Conservation (phyloP, 140 eudicot species). For the Erigeron philadelphicus region DNA sequence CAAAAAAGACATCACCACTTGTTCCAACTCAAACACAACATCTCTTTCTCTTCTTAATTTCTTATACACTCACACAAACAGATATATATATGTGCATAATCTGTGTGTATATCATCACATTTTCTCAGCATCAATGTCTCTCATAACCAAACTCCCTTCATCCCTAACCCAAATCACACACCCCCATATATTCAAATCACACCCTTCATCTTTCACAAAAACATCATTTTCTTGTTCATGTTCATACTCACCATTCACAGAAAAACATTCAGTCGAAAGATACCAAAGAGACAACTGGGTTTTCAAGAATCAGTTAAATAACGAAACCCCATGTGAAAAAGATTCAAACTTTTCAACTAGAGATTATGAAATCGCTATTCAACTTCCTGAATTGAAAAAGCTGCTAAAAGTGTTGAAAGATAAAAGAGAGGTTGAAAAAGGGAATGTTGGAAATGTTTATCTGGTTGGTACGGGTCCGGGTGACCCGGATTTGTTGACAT, state of each 20-base stretch:
- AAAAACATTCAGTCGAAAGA: slow-evolving; percentile 60
- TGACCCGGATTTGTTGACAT: slow-evolving; percentile 80
- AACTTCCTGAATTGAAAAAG: slow-evolving; percentile 80
- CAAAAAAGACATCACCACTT: too few relatives aligned
- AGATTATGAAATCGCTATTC: slow-evolving; percentile 80
- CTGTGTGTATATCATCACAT: background rate
- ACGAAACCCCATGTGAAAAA: slow-evolving; percentile 19
- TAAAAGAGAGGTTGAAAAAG: slow-evolving; percentile 47
- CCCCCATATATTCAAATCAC: slow-evolving; percentile 29
- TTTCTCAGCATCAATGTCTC: slow-evolving; percentile 37
- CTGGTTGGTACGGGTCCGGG: slow-evolving; percentile 99
- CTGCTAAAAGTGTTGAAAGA: slow-evolving; percentile 59
- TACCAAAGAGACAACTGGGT: slow-evolving; percentile 82
- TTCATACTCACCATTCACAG: slow-evolving; percentile 73
- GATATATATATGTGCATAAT: background rate
- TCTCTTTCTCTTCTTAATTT: slow-evolving; percentile 14
- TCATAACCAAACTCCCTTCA: slow-evolving; percentile 39
- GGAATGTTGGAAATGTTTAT: slow-evolving; percentile 63
- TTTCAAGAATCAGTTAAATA: slow-evolving; percentile 39
- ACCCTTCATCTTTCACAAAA: slow-evolving; percentile 25
- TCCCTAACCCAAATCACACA: slow-evolving; percentile 34
- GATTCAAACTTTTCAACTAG: slow-evolving; percentile 42
- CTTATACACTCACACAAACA: background rate
- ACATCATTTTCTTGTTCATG: slow-evolving; percentile 20
- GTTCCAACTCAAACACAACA: slow-evolving; percentile 15